Conservation (phyloP, 2,329 filamentous ascomycete species). For the Monilinia fructicola region DNA sequence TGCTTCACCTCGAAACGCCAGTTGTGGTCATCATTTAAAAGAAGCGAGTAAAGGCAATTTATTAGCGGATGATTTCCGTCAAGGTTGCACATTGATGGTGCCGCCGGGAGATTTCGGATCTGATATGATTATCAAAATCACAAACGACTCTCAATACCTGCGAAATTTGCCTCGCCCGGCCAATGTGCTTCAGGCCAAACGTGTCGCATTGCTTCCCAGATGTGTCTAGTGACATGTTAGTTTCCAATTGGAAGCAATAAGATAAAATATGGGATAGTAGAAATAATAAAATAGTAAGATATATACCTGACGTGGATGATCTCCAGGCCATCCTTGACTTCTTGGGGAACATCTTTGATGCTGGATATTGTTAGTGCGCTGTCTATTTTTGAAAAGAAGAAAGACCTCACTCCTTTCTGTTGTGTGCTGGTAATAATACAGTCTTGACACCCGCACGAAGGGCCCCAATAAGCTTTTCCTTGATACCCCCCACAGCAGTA, state of each 20-base stretch:
- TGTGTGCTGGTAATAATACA: conserved; percentile 82
- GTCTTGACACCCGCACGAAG: conserved; percentile 91
- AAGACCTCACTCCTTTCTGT: conserved; percentile 69
- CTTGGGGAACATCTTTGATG: conserved; percentile 81
- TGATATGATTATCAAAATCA: conserved; percentile 45
- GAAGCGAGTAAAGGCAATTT: conserved; percentile 10
- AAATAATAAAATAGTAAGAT: not conserved
- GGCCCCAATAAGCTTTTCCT: conserved; percentile 97
- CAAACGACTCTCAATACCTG: conserved; percentile 75
- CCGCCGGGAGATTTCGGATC: conserved; percentile 23
- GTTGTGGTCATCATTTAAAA: conserved; percentile 3
- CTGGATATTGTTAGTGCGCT: conserved; percentile 31
- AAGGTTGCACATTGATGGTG: conserved; percentile 9
- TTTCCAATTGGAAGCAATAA: conserved; percentile 13
- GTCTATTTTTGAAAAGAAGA: not conserved
- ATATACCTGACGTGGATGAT: conserved; percentile 86
- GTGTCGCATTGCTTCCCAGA: conserved; percentile 88
- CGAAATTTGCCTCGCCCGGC: conserved; percentile 70
- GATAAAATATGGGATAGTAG: not conserved
- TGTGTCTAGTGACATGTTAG: conserved; percentile 57
- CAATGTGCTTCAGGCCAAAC: conserved; percentile 91
- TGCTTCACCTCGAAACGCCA: conserved; percentile 15
- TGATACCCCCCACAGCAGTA: conserved; percentile 94
- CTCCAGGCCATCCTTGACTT: conserved; percentile 82
- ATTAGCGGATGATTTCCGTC: conserved; percentile 9